Conservation (phyloP, 129 eudicot genomes). For the Pulicaria dysenterica region DNA sequence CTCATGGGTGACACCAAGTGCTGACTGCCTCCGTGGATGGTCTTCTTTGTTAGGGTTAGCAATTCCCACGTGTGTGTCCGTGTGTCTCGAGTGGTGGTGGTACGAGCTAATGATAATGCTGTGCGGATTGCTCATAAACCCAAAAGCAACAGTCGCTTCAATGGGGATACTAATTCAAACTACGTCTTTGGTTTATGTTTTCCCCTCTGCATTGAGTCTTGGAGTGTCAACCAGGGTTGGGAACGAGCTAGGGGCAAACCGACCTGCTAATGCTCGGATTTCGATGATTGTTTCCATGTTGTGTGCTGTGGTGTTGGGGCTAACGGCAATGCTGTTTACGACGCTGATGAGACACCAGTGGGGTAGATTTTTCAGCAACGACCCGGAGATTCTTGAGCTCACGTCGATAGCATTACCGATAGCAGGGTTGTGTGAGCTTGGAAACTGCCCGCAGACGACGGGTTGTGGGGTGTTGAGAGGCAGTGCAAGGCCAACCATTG, state of each 20-base stretch:
- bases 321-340: slow-evolving; percentile 47
- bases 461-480: slow-evolving; percentile 78
- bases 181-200: slow-evolving; percentile 61
- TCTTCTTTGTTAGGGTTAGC: slow-evolving; percentile 46
- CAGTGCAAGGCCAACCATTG: slow-evolving; percentile 61
- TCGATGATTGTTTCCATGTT: slow-evolving; percentile 43
- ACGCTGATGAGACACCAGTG: slow-evolving; percentile 40
- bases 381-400: slow-evolving; percentile 41
- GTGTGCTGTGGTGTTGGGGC: slow-evolving; percentile 43
- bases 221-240: slow-evolving; percentile 74
- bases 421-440: slow-evolving; percentile 74
- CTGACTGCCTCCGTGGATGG: slow-evolving; percentile 53
- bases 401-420: slow-evolving; percentile 59
- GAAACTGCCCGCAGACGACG: slow-evolving; percentile 81
- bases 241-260: slow-evolving; percentile 72
- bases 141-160: slow-evolving; percentile 56
- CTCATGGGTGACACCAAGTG: slow-evolving; percentile 47
- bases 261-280: slow-evolving; percentile 43
- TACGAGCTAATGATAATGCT: slow-evolving; percentile 75
- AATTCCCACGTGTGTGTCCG: slow-evolving; percentile 68
- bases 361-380: slow-evolving; percentile 55
- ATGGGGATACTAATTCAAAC: slow-evolving; percentile 81
- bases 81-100: slow-evolving; percentile 95
- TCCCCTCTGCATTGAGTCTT: slow-evolving; percentile 62
- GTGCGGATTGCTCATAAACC: slow-evolving; percentile 47